These are phyloP conservation scores for Cutaneotrichosporon cavernicola DNA, from an alignment of 1,284 basidiomycete genomes.

Conservation along the genomic window DNA sequence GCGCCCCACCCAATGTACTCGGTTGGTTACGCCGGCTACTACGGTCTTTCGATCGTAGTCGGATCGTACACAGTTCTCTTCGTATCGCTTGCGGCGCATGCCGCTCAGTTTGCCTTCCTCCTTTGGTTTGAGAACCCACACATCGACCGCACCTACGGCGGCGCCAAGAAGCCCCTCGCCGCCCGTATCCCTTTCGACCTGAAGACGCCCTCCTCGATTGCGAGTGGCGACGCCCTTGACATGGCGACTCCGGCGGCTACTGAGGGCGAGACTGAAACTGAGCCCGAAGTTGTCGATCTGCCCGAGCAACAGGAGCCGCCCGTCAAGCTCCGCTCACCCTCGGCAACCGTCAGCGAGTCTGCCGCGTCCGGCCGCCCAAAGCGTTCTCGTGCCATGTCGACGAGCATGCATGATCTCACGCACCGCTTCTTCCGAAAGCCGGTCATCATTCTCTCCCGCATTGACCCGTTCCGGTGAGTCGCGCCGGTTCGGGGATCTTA, in stretches of 20 bases:
- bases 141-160: constrained; percentile 86
- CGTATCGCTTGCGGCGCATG: constrained; percentile 86
- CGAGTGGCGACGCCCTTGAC: constrained; percentile 9
- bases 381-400: constrained; percentile 32
- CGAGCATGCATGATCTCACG: constrained; percentile 83
- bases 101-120: constrained; percentile 92
- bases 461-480: constrained; percentile 77
- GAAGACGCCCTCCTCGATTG: constrained; percentile 8
- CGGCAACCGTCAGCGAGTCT: constrained; percentile 4
- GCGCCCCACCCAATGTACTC: constrained; percentile 58
- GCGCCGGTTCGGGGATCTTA: neutral
- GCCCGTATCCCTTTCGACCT: constrained; percentile 66
- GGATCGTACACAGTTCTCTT: constrained; percentile 85
- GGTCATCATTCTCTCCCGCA: constrained; percentile 72
- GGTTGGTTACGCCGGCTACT: constrained; percentile 94
- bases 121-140: constrained; percentile 98
- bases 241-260: constrained; percentile 63
- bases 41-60: constrained; percentile 70
- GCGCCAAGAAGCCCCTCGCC: constrained; percentile 77
- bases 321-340: constrained; percentile 34
- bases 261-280: constrained; percentile 70
- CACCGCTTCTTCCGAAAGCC: constrained; percentile 90
- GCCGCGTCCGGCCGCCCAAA: constrained; percentile 3
- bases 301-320: constrained; percentile 25
- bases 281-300: constrained; percentile 53